Evolutionary conservation across 1,139 yeast genomes (phyloP).

Genomic region (Geotrichum siamense): DNA sequence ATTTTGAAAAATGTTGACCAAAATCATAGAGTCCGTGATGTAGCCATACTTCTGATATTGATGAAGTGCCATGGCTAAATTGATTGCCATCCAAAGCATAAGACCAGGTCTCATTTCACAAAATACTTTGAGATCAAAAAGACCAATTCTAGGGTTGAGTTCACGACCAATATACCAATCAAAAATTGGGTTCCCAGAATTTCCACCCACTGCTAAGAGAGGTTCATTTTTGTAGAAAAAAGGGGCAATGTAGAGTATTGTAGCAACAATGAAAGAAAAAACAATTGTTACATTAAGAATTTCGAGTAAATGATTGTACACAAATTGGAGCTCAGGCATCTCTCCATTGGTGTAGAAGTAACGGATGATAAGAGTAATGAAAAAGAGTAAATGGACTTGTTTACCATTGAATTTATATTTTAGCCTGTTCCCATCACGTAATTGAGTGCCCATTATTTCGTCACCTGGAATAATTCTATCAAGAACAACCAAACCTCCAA

Average conservation of each 20-base stretch:
- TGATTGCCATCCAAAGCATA: constrained; percentile 75
- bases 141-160: constrained; percentile 81
- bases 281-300: constrained; percentile 56
- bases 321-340: constrained; percentile 72
- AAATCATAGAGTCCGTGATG: constrained; percentile 62
- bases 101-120: constrained; percentile 95
- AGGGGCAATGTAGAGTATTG: constrained; percentile 59
- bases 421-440: constrained; percentile 70
- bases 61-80: constrained; percentile 72
- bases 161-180: constrained; percentile 98
- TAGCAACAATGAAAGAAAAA: constrained; percentile 57
- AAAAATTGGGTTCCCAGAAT: constrained; percentile 64
- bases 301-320: constrained; percentile 62
- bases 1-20: constrained; percentile 64
- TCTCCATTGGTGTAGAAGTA: constrained; percentile 44
- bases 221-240: constrained; percentile 53
- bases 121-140: constrained; percentile 80
- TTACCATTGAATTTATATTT: constrained; percentile 78
- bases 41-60: constrained; percentile 59
- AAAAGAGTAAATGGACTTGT: constrained; percentile 45
- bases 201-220: constrained; percentile 79
- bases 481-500: constrained; percentile 51
- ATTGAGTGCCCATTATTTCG: constrained; percentile 52
- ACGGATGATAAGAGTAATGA: constrained; percentile 46
- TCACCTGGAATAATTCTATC: constrained; percentile 74